Evolutionary conservation across 306 rosid species (phyloP).

Genomic region (Lagenaria siceraria): DNA sequence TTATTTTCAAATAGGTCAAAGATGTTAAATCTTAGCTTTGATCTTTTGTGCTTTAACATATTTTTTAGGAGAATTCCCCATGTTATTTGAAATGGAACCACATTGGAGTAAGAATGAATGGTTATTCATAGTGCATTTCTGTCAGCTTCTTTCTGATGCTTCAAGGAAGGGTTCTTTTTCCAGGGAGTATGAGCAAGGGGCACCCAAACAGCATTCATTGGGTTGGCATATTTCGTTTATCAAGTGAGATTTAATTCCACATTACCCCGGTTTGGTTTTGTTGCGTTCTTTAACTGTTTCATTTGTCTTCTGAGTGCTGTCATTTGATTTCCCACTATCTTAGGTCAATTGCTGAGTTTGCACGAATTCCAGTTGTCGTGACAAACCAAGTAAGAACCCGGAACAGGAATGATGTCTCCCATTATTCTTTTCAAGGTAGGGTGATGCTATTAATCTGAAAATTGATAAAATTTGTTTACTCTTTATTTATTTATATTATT

Average conservation of each 20-base stretch:
- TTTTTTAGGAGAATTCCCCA: background rate
- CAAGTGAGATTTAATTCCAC: constrained; percentile 41
- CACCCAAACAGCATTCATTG: constrained; percentile 47
- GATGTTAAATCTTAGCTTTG: too few relatives aligned
- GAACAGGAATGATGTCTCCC: constrained; percentile 42
- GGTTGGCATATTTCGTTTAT: constrained; percentile 87
- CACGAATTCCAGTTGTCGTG: constrained; percentile 79
- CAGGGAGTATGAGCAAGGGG: constrained; percentile 58
- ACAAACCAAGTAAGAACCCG: constrained; percentile 95
- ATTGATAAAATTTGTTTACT: constrained; percentile 3
- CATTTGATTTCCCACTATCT: constrained; percentile 2
- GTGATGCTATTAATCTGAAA: constrained; percentile 10
- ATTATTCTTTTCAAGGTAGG: constrained; percentile 79
- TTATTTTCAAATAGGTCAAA: background rate
- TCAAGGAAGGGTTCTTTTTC: background rate
- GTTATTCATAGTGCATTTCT: background rate
- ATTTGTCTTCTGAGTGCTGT: background rate
- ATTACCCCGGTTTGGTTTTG: constrained; percentile 3
- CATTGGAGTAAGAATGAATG: background rate
- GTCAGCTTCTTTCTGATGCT: background rate
- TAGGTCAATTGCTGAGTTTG: constrained; percentile 89
- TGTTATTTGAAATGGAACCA: background rate
- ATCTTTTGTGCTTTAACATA: background rate
- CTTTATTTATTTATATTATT: too few relatives aligned
- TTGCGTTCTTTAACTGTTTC: background rate